Percentiles rank a stretch among this genome's conserved stretches.
These are phyloP conservation scores for Zalaria obscura DNA, from an alignment of 2,329 filamentous ascomycete species.

Conservation along the genomic window DNA sequence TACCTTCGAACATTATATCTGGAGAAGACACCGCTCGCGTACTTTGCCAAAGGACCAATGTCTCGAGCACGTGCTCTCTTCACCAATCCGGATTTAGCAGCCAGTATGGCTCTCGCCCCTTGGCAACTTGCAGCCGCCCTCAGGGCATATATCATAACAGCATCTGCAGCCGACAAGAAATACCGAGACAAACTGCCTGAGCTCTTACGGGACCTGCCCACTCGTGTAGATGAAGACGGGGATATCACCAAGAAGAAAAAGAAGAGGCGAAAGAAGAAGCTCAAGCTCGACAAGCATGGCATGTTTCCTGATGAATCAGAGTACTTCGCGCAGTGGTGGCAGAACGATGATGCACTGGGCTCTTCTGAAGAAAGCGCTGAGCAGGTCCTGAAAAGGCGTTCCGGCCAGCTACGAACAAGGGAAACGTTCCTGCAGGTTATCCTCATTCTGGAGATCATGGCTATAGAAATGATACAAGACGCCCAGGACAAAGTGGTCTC, in stretches of 20 bases:
- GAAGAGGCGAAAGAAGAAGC: slow-evolving; percentile 42
- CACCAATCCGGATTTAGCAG: slow-evolving; percentile 34
- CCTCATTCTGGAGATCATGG: slow-evolving; percentile 61
- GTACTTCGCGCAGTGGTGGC: slow-evolving; percentile 58
- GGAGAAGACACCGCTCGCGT: slow-evolving; percentile 58
- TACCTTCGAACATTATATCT: slow-evolving; percentile 33
- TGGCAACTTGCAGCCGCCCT: background rate
- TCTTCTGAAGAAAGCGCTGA: slow-evolving; percentile 28
- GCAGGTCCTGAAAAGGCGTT: slow-evolving; percentile 41
- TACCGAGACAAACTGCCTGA: slow-evolving; percentile 57
- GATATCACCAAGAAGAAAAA: slow-evolving; percentile 21
- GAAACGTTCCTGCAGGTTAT: slow-evolving; percentile 75
- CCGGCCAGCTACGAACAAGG: slow-evolving; percentile 48
- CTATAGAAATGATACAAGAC: slow-evolving; percentile 40
- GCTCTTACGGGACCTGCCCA: slow-evolving; percentile 44
- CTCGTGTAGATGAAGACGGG: slow-evolving; percentile 12
- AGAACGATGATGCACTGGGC: slow-evolving; percentile 33
- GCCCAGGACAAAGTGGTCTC: background rate
- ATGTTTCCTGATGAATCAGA: slow-evolving; percentile 54
- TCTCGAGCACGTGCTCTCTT: slow-evolving; percentile 62
- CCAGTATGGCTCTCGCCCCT: slow-evolving; percentile 30
- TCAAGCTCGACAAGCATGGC: slow-evolving; percentile 53
- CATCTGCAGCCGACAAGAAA: slow-evolving; percentile 59
- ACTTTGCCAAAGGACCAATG: slow-evolving; percentile 71
- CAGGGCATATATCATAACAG: slow-evolving; percentile 4